These are phyloP conservation scores for Saccharomyces hybrid DNA, from an alignment of 1,139 yeast genomes.

Conservation along the genomic window DNA sequence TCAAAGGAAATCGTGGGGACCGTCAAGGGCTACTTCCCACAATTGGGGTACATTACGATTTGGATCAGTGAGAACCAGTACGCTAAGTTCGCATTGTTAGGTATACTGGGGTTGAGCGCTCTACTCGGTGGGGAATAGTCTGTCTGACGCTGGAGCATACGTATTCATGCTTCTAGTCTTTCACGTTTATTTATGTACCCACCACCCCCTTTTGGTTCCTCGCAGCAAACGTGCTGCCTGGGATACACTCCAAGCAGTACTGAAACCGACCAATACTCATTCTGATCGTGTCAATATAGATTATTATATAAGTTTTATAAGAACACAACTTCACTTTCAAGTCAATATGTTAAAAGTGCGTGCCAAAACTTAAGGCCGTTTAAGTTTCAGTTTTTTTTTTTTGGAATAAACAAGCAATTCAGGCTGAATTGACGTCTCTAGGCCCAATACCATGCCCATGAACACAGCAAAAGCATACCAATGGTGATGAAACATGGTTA, in stretches of 20 bases:
- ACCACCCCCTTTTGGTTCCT: background rate
- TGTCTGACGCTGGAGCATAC: background rate
- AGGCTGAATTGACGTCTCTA: too few species aligned
- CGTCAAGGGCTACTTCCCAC: slow-evolving; percentile 88
- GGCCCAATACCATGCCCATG: background rate
- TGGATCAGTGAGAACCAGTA: slow-evolving; percentile 71
- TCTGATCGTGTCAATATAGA: too few species aligned
- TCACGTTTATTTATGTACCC: background rate
- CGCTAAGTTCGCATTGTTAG: slow-evolving; percentile 29
- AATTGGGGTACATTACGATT: slow-evolving; percentile 84
- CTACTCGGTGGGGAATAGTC: slow-evolving; percentile 21
- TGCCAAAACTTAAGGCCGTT: background rate
- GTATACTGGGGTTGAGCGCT: slow-evolving; percentile 26
- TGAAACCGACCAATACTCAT: too few species aligned
- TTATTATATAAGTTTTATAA: too few species aligned
- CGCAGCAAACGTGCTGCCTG: background rate
- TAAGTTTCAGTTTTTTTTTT: background rate
- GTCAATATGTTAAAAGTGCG: too few species aligned
- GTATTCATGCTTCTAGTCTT: background rate
- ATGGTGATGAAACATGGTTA: background rate
- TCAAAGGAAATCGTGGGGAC: slow-evolving; percentile 77
- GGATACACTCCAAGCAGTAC: background rate
- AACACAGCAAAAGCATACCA: background rate
- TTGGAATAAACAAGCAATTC: background rate
- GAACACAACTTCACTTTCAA: too few species aligned